Evolutionary conservation across 2,329 filamentous ascomycete species (phyloP), one percentile per base, ranked within the genome.

Genomic region (Sphaerulina vaccinii): DNA sequence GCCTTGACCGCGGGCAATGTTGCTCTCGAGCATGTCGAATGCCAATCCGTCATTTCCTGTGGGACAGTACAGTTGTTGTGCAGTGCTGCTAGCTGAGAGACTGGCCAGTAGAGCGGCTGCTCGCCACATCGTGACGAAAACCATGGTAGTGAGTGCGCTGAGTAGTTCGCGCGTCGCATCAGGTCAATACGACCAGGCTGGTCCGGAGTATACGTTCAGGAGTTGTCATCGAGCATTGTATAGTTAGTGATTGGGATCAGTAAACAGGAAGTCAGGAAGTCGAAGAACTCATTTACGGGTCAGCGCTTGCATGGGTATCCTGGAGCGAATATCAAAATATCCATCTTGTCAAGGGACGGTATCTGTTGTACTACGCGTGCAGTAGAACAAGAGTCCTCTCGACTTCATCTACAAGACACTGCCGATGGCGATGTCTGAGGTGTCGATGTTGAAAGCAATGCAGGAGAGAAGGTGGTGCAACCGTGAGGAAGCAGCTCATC

Each of bases 1-100:
- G 13, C 69, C 68, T 56, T 71, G 62, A 9, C 59, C 51, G 6
- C 68, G 61, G 6, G 61, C 63, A 16, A 69, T 65, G 40, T 66
- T 69, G 18, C 65, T 68, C 5, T 60, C 47, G 5, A 67, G 56
- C 68, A 63, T 62, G 39, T 64, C 36, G n/a, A 54, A 56, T 2
- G 58, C 60, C 13, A 60, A 35, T 13, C 49, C 55, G 21, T 41
- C 16, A 4, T 29, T 24, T 13, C 48, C 44, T 15, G 16, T 7
- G 5, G 47, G 47, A 29, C 57, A 59, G 33, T 55, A 49, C 15
- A 51, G 11, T 2, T 24, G 32, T 13, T 57, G 45, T 9, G 52
- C 52, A 15, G 33, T 19, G 21, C 21, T 21, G 21, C 9, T 7
- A 5, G 19, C 39, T 16, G 22, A 11, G 13, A 43, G 4, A 5